Conservation (phyloP, 306 rosid species). For the Hippophae tibetana region DNA sequence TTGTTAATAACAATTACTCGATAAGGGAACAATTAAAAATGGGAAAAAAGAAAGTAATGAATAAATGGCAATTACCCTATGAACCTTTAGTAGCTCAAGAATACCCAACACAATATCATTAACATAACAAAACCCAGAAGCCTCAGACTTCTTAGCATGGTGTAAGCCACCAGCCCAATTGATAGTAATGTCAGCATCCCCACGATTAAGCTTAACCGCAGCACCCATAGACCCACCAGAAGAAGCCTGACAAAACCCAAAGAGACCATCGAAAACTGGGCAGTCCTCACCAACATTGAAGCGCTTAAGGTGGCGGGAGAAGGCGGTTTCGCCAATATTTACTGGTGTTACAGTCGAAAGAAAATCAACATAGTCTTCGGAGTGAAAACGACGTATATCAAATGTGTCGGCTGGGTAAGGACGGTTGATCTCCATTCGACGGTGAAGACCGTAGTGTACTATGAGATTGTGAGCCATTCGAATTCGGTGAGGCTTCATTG, state of each 20-base stretch:
- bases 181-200: slow-evolving; percentile 59
- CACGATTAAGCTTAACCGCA: slow-evolving; percentile 65
- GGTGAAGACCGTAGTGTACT: slow-evolving; percentile 66
- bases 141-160: slow-evolving; percentile 81
- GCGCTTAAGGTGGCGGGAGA: slow-evolving; percentile 59
- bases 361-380: slow-evolving; percentile 58
- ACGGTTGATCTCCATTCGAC: slow-evolving; percentile 74
- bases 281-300: slow-evolving; percentile 82
- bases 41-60: neutral
- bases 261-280: slow-evolving; percentile 70
- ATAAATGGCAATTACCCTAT: slow-evolving; percentile 40
- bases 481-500: slow-evolving; percentile 79
- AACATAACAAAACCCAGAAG: slow-evolving; percentile 86
- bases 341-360: slow-evolving; percentile 53
- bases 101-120: slow-evolving; percentile 86
- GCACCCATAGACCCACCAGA: slow-evolving; percentile 79
- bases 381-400: slow-evolving; percentile 54
- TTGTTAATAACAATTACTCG: too few relatives aligned
- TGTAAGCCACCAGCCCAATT: slow-evolving; percentile 82
- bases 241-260: slow-evolving; percentile 64
- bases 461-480: slow-evolving; percentile 76
- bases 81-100: slow-evolving; percentile 84
- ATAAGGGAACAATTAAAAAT: neutral
- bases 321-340: slow-evolving; percentile 30
- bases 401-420: slow-evolving; percentile 52